phyloP scores from a whole-genome alignment of 371 early-diverging fungal genomes.

The Globomyces sp. region DNA sequence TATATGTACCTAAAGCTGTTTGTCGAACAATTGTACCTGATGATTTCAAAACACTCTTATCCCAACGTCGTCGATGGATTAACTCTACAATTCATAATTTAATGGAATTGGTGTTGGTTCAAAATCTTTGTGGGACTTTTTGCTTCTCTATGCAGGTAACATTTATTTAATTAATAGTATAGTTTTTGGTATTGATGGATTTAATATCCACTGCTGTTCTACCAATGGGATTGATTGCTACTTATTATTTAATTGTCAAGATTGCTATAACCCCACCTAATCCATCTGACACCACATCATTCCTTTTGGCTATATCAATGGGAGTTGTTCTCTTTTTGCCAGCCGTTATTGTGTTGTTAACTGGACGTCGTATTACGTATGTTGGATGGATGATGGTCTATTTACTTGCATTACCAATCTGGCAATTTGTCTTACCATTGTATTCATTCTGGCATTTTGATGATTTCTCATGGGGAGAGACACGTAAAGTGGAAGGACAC shows the following conservation, averaged over 20 bases:
- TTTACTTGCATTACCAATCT: constrained; percentile 50
- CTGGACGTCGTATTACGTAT: constrained; percentile 49
- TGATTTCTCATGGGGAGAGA: constrained; percentile 98
- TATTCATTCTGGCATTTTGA: constrained; percentile 94
- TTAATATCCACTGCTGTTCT: constrained; percentile 68
- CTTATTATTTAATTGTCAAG: constrained; percentile 69
- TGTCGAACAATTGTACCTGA: constrained; percentile 98
- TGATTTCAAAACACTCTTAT: constrained; percentile 88
- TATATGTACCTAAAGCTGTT: constrained; percentile 94
- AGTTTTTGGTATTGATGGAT: constrained; percentile 86
- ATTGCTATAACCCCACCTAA: constrained; percentile 38
- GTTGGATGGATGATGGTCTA: constrained; percentile 59
- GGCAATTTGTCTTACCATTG: constrained; percentile 47
- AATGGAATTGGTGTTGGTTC: constrained; percentile 82
- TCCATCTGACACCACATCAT: constrained; percentile 16
- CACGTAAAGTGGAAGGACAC: constrained; percentile 78
- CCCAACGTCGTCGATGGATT: constrained; percentile 93
- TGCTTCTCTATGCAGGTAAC: constrained; percentile 90
- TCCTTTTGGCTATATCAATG: constrained; percentile 38
- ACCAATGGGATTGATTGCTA: constrained; percentile 66
- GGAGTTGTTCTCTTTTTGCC: constrained; percentile 49
- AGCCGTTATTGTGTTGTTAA: constrained; percentile 52
- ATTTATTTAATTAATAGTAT: neutral
- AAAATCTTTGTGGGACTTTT: constrained; percentile 92
- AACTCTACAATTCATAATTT: constrained; percentile 98